A percentile compares a stretch with the other conserved stretches of the same genome.
Evolutionary conservation across 768 basidiomycete genomes (phyloP).

Genomic region (Trametes punicea): DNA sequence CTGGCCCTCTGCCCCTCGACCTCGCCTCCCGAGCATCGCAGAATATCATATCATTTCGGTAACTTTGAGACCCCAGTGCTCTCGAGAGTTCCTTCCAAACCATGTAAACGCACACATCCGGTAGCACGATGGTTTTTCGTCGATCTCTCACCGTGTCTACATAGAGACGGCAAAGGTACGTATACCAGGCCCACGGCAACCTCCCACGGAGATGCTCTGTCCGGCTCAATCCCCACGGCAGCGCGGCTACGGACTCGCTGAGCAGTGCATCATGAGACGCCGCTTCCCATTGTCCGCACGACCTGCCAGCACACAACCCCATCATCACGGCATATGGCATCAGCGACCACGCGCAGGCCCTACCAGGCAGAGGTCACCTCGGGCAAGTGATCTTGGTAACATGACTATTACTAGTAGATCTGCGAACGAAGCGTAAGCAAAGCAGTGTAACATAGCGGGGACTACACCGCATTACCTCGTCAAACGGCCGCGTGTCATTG

Average conservation of each 20-base stretch:
- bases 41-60: too few relatives aligned
- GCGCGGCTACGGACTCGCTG: conserved; percentile 1
- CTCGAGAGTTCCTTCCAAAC: too few relatives aligned
- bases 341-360: background rate
- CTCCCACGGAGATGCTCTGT: conserved; percentile 13
- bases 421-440: conserved; percentile 6
- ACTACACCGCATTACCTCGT: conserved; percentile 60
- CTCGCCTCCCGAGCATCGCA: background rate
- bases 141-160: too few relatives aligned
- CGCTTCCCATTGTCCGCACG: background rate
- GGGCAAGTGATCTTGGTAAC: background rate
- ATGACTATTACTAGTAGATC: conserved; percentile 13
- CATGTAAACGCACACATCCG: too few relatives aligned
- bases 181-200: too few relatives aligned
- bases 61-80: too few relatives aligned
- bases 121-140: too few relatives aligned
- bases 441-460: background rate
- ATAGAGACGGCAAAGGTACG: too few relatives aligned
- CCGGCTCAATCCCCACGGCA: background rate
- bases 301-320: background rate
- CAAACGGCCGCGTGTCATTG: conserved; percentile 93
- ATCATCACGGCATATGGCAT: conserved; percentile 18
- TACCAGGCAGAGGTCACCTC: background rate
- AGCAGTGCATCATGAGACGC: conserved; percentile 12
- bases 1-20: too few relatives aligned